Conservation (phyloP, 495 filamentous ascomycete species). For the Wilcoxina mikolae region DNA sequence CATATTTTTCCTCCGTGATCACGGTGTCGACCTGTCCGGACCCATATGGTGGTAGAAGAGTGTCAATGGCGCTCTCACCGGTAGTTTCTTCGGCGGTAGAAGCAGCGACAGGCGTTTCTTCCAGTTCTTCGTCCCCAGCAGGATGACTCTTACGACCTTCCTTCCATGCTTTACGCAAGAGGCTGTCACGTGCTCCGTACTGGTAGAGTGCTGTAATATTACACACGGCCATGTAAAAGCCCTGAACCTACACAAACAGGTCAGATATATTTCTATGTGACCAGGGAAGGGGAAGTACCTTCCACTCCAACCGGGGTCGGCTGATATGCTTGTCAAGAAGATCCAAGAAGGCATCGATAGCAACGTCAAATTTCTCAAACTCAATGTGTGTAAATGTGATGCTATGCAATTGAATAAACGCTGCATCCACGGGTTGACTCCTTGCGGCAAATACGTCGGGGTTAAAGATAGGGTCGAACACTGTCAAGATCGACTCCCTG, state of each 20-base stretch:
- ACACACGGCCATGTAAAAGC: conserved; percentile 42
- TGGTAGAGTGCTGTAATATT: conserved; percentile 50
- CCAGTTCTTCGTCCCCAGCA: conserved; percentile 4
- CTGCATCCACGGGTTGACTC: conserved; percentile 21
- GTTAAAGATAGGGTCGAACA: conserved; percentile 44
- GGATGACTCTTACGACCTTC: conserved; percentile 13
- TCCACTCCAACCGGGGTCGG: conserved; percentile 36
- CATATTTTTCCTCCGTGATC: conserved; percentile 8
- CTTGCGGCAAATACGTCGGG: conserved; percentile 20
- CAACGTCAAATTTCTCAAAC: conserved; percentile 32
- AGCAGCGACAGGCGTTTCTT: conserved; percentile 17
- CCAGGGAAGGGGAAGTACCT: conserved; percentile 15
- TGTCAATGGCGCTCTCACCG: conserved; percentile 14
- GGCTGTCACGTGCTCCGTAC: conserved; percentile 40
- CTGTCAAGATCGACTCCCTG: conserved; percentile 44
- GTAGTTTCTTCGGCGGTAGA: conserved; percentile 3
- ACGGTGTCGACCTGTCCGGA: conserved; percentile 20
- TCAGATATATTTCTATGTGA: not conserved
- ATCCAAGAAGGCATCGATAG: conserved; percentile 33
- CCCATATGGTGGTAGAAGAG: conserved; percentile 22
- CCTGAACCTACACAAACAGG: conserved; percentile 31
- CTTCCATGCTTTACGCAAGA: conserved; percentile 29
- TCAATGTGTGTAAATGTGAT: conserved; percentile 39
- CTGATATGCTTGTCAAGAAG: conserved; percentile 38
- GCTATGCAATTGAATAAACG: conserved; percentile 44